These are phyloP conservation scores for Lactarius deliciosus DNA, from an alignment of 768 basidiomycete species.

Conservation along the genomic window DNA sequence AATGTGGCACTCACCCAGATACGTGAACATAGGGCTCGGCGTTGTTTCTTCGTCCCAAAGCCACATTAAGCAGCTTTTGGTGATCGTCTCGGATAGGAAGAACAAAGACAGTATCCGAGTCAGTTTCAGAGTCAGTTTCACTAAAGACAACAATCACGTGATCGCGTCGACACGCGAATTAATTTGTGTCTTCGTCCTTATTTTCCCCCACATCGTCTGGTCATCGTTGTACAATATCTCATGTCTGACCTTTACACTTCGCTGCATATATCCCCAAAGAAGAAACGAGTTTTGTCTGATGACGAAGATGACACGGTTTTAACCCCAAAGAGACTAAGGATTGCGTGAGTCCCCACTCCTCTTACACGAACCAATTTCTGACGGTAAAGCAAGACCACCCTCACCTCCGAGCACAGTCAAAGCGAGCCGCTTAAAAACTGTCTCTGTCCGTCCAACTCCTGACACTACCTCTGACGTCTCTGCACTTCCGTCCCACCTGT, in stretches of 20 bases:
- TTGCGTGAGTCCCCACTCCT: conserved; percentile 42
- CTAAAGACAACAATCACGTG: conserved; percentile 23
- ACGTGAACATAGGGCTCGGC: background rate
- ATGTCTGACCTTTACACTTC: conserved; percentile 65
- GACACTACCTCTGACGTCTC: conserved; percentile 31
- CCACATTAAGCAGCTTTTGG: background rate
- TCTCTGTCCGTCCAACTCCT: conserved; percentile 25
- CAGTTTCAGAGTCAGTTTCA: no score
- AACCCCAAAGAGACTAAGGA: conserved; percentile 70
- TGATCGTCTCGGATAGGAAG: background rate
- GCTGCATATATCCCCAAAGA: conserved; percentile 64
- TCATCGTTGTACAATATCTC: conserved; percentile 5
- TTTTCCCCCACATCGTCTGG: background rate
- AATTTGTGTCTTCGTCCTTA: conserved; percentile 1
- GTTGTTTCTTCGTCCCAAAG: background rate
- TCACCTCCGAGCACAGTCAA: conserved; percentile 54
- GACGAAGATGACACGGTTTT: conserved; percentile 51
- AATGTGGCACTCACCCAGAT: background rate
- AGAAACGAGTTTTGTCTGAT: conserved; percentile 58
- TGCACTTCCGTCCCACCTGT: conserved; percentile 55
- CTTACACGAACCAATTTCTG: conserved; percentile 7
- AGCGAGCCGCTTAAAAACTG: conserved; percentile 34
- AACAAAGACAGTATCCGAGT: background rate
- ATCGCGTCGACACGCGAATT: conserved; percentile 18
- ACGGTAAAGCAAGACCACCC: conserved; percentile 45